Base-by-base conservation (phyloP, 345 rosid species). In the Arabis alpina region DNA sequence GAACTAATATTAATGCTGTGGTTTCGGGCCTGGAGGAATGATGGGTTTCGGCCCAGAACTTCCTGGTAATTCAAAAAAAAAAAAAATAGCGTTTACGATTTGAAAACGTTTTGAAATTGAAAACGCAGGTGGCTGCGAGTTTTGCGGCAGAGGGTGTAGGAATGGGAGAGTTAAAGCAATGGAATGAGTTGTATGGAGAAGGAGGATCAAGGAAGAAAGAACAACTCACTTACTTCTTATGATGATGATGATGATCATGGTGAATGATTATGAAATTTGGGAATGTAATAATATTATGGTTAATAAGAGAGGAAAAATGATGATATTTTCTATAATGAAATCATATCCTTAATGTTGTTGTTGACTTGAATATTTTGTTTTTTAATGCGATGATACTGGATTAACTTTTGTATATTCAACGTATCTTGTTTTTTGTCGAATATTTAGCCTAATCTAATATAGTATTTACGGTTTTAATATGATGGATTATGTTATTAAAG, bases 201-300 rank as follows among this genome's bases (percentile, higher is more conserved):
- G 99, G 98, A 9, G 96, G 99, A 55, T 88, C 97, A 0, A 91
- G 97, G 84, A 94, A 91, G 79, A 83, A 86, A 75, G 83, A 94
- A 76, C 97, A 89, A 70, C 55, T 91, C 27, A 68, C 99, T 13
- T 91, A 89, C 80, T 91, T 91, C 83, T 68, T 91, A 19, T 91
- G 79, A 89, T 54, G n/a, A 56, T 68, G 2, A 23, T 45, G 51
- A 24, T 11, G 8, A 62, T 62, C 6, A 6, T 34, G 24, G 27
- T 57, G 32, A 6, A 32, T 66, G 47, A 25, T 74, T 36, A 23
- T 43, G 55, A 47, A 63, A 49, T 62, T 27, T 69, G 23, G 66
- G 23, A 8, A 32, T 68, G 72, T 55, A 68, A 45, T n/a, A 16
- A 34, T 43, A 54, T 54, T 19, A 16, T 42, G 71, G n/a, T 30